Percentiles rank a stretch among this genome's conserved stretches.
These are phyloP conservation scores for Suillus luteus DNA, from an alignment of 768 basidiomycete genomes.

Conservation along the genomic window DNA sequence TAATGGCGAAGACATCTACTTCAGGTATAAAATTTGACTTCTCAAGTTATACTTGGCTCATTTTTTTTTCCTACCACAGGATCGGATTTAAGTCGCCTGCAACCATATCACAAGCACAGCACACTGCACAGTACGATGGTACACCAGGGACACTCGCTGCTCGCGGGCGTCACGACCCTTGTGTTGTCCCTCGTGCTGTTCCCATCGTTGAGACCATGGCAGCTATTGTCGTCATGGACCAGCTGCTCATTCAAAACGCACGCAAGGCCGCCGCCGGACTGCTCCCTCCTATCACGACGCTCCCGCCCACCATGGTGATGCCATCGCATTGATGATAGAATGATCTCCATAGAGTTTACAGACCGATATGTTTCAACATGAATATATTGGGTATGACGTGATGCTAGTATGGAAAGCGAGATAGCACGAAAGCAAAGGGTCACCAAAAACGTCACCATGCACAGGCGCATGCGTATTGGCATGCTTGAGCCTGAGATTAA, in stretches of 20 bases:
- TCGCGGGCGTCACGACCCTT: slow-evolving; percentile 94
- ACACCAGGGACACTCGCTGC: slow-evolving; percentile 86
- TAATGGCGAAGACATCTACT: slow-evolving; percentile 97
- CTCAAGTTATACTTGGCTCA: slow-evolving; percentile 13
- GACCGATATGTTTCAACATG: slow-evolving; percentile 8
- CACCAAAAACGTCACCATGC: background rate
- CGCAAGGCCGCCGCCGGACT: slow-evolving; percentile 71
- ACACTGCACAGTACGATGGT: slow-evolving; percentile 92
- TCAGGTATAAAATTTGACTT: slow-evolving; percentile 59
- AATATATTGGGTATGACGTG: slow-evolving; percentile 6
- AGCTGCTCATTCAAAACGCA: slow-evolving; percentile 86
- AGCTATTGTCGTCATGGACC: slow-evolving; percentile 92
- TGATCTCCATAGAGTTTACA: slow-evolving; percentile 4
- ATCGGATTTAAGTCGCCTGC: slow-evolving; percentile 98
- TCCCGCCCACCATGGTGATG: slow-evolving; percentile 91
- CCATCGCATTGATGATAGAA: slow-evolving; percentile 40
- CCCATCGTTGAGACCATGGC: slow-evolving; percentile 99
- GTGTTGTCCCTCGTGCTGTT: slow-evolving; percentile 95
- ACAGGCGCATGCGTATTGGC: background rate
- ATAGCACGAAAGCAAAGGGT: slow-evolving; percentile 19
- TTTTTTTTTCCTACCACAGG: slow-evolving; percentile 41
- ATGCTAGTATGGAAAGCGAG: slow-evolving; percentile 9
- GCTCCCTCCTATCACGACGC: slow-evolving; percentile 83
- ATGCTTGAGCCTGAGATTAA: slow-evolving; percentile 5
- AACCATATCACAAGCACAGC: slow-evolving; percentile 91